phyloP scores from a whole-genome alignment of 1,284 basidiomycete genomes.

The Cryptococcus sp. region DNA sequence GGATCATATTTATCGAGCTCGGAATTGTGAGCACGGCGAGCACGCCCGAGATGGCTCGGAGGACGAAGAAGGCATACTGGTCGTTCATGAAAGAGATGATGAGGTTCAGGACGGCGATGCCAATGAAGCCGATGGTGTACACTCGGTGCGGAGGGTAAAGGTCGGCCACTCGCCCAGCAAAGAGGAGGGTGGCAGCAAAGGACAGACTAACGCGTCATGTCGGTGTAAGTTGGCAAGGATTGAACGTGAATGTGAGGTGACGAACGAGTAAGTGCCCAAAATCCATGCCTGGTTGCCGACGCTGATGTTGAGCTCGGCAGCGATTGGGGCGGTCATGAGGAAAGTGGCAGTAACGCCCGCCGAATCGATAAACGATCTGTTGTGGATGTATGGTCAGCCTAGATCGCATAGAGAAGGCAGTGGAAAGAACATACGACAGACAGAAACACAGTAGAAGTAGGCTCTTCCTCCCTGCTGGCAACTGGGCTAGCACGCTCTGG shows the following conservation, averaged over 20 bases:
- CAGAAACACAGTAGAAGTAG: conserved; percentile 39
- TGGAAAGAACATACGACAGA: conserved; percentile 16
- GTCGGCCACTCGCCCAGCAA: conserved; percentile 42
- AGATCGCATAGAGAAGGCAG: background rate
- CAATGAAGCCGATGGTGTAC: conserved; percentile 42
- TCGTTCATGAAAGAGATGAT: conserved; percentile 47
- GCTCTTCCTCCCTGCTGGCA: conserved; percentile 28
- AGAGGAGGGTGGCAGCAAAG: conserved; percentile 38
- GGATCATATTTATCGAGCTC: conserved; percentile 44
- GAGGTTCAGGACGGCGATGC: conserved; percentile 43
- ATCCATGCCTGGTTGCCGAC: conserved; percentile 40
- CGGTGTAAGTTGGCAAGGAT: background rate
- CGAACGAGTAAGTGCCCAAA: conserved; percentile 34
- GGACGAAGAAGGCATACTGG: conserved; percentile 46
- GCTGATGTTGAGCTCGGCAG: conserved; percentile 31
- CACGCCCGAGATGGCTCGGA: conserved; percentile 42
- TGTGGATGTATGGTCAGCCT: background rate
- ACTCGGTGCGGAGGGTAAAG: conserved; percentile 41
- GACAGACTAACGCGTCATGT: background rate
- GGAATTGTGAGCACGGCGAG: conserved; percentile 45
- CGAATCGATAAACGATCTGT: conserved; percentile 39
- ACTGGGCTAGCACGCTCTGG: conserved; percentile 23
- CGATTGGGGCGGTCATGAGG: conserved; percentile 45
- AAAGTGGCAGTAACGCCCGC: conserved; percentile 41
- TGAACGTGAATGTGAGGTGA: conserved; percentile 1